Evolutionary conservation across 768 basidiomycete species (phyloP).

Genomic region (Baorangia bicolor): DNA sequence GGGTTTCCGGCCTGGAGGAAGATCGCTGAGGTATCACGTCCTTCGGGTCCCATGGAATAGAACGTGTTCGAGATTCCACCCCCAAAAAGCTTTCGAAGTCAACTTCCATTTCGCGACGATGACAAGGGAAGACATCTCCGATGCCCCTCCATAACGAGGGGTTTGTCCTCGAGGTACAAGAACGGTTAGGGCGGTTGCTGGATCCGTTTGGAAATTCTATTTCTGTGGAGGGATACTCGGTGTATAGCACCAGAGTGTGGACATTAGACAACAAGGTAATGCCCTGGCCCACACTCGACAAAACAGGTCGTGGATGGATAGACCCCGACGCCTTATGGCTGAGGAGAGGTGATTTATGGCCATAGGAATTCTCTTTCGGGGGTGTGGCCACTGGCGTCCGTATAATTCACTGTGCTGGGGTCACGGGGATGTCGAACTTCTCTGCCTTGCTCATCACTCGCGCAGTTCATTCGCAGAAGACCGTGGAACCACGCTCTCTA

Average conservation of each 20-base stretch:
- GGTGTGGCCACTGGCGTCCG: constrained; percentile 6
- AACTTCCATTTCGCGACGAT: constrained; percentile 5
- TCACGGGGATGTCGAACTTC: constrained; percentile 17
- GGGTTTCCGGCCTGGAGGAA: background rate
- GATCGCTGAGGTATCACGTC: background rate
- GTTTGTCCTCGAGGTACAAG: constrained; percentile 1
- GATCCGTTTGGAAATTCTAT: background rate
- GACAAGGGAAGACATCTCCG: background rate
- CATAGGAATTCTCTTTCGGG: constrained; percentile 7
- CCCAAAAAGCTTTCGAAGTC: background rate
- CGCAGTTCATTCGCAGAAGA: constrained; percentile 15
- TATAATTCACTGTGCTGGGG: constrained; percentile 13
- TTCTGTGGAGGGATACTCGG: background rate
- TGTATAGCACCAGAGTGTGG: background rate
- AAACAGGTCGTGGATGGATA: constrained; percentile 3
- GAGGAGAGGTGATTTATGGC: constrained; percentile 7
- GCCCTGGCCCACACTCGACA: constrained; percentile 6
- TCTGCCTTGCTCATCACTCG: constrained; percentile 23
- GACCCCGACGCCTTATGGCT: constrained; percentile 3
- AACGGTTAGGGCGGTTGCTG: background rate
- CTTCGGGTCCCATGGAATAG: background rate
- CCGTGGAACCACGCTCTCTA: constrained; percentile 7
- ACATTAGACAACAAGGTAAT: background rate
- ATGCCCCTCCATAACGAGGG: background rate
- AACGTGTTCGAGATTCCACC: background rate